Evolutionary conservation across 2,329 filamentous ascomycete species (phyloP).

Genomic region (Fusarium stilboides): DNA sequence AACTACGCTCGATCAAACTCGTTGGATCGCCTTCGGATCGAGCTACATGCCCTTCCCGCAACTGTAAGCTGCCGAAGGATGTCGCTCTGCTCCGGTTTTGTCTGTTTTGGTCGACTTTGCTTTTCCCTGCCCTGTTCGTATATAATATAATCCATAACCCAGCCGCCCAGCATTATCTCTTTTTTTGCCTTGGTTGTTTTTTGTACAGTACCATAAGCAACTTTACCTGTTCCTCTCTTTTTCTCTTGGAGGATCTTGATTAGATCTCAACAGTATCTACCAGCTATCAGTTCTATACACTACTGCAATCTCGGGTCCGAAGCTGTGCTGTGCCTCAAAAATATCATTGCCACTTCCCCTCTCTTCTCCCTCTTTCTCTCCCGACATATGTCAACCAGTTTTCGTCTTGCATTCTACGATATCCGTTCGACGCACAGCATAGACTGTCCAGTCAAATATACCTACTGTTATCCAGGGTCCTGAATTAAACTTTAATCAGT

Average conservation of each 20-base stretch:
- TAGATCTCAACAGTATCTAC: background rate
- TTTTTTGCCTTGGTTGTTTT: slow-evolving; percentile 2
- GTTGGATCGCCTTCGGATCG: slow-evolving; percentile 47
- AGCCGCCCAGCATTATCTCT: background rate
- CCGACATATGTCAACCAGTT: background rate
- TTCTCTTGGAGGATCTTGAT: background rate
- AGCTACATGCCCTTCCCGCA: slow-evolving; percentile 33
- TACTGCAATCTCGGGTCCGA: background rate
- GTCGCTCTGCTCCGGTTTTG: slow-evolving; percentile 22
- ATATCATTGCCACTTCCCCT: background rate
- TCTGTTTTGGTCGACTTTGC: background rate
- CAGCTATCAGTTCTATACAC: background rate
- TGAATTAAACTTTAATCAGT: background rate
- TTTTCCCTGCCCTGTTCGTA: slow-evolving; percentile 32
- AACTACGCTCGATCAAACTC: slow-evolving; percentile 47
- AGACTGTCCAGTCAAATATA: background rate
- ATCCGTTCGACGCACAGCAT: background rate
- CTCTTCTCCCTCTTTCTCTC: background rate
- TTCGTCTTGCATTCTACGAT: slow-evolving; percentile 1
- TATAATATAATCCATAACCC: slow-evolving; percentile 34
- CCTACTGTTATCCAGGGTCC: background rate
- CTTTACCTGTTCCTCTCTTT: slow-evolving; percentile 1
- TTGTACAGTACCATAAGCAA: background rate
- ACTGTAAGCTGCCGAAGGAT: slow-evolving; percentile 21
- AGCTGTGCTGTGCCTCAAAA: background rate